phyloP scores from a whole-genome alignment of 257 asterid genomes.

The Lantana camara region DNA sequence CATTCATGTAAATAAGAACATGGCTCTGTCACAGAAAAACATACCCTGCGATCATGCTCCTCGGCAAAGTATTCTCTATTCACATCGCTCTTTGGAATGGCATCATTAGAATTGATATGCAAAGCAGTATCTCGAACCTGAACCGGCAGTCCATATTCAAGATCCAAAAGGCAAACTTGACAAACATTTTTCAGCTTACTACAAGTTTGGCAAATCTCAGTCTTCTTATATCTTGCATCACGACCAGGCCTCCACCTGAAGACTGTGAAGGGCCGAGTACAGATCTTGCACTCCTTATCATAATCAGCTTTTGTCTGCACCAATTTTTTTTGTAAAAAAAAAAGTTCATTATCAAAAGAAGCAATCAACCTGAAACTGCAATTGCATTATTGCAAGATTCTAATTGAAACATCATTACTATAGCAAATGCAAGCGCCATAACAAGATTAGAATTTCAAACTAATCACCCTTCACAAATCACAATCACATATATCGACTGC shows the following conservation, averaged over 20 bases:
- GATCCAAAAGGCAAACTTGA: conserved; percentile 98
- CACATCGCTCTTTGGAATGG: conserved; percentile 98
- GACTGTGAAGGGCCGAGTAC: conserved; percentile 93
- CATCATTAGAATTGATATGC: conserved; percentile 79
- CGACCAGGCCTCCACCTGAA: conserved; percentile 99
- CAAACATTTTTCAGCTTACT: conserved; percentile 97
- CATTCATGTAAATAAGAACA: neutral
- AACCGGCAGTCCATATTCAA: conserved; percentile 95
- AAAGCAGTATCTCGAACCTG: conserved; percentile 97
- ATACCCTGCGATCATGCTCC: conserved; percentile 97
- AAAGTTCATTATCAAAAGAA: conserved; percentile 6
- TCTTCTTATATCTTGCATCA: conserved; percentile 94
- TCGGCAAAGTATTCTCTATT: conserved; percentile 94
- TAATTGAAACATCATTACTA: neutral
- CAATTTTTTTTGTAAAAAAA: too few species aligned
- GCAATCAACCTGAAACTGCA: conserved; percentile 1
- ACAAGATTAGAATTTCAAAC: neutral
- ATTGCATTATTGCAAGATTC: neutral
- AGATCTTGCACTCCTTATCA: conserved; percentile 97
- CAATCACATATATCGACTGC: neutral
- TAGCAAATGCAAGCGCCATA: neutral
- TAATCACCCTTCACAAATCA: neutral
- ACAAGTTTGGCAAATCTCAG: conserved; percentile 98
- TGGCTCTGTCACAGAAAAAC: conserved; percentile 18
- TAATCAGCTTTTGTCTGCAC: conserved; percentile 90